These are phyloP conservation scores for Pseudocercospora fuligena DNA, from an alignment of 2,329 filamentous ascomycete genomes.

Conservation along the genomic window DNA sequence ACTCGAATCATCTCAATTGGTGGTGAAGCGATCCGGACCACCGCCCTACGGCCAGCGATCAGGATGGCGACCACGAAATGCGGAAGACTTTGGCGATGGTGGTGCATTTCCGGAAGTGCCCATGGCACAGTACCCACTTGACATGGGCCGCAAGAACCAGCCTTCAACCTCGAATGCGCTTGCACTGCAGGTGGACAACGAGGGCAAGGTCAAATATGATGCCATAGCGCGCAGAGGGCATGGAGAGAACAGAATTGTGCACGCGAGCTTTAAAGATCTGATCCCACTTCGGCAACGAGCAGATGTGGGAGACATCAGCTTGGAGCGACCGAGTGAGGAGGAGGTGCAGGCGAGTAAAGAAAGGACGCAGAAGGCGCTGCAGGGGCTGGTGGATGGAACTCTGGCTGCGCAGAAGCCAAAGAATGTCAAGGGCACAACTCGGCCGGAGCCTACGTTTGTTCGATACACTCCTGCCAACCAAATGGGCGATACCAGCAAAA, in stretches of 20 bases:
- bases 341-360: slow-evolving; percentile 83
- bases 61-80: slow-evolving; percentile 86
- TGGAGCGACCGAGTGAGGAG: slow-evolving; percentile 83
- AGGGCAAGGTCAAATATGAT: slow-evolving; percentile 95
- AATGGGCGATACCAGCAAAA: slow-evolving; percentile 85
- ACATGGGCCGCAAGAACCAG: slow-evolving; percentile 82
- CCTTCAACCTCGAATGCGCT: slow-evolving; percentile 78
- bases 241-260: slow-evolving; percentile 79
- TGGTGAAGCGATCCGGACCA: slow-evolving; percentile 80
- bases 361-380: slow-evolving; percentile 84
- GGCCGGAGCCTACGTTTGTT: slow-evolving; percentile 89
- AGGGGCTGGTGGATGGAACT: slow-evolving; percentile 79
- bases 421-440: slow-evolving; percentile 80
- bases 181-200: slow-evolving; percentile 85
- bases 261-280: slow-evolving; percentile 94
- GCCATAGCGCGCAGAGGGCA: slow-evolving; percentile 92
- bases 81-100: slow-evolving; percentile 94
- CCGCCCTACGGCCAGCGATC: slow-evolving; percentile 84
- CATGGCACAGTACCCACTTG: slow-evolving; percentile 91
- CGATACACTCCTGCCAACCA: slow-evolving; percentile 95
- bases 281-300: slow-evolving; percentile 93
- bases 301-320: slow-evolving; percentile 86
- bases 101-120: slow-evolving; percentile 94
- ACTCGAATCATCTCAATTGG: slow-evolving; percentile 83
- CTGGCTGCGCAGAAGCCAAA: slow-evolving; percentile 94